Evolutionary conservation across 1,139 yeast species (phyloP), one percentile per base, ranked within the genome.

Genomic region (Spathaspora jeffriesii): DNA sequence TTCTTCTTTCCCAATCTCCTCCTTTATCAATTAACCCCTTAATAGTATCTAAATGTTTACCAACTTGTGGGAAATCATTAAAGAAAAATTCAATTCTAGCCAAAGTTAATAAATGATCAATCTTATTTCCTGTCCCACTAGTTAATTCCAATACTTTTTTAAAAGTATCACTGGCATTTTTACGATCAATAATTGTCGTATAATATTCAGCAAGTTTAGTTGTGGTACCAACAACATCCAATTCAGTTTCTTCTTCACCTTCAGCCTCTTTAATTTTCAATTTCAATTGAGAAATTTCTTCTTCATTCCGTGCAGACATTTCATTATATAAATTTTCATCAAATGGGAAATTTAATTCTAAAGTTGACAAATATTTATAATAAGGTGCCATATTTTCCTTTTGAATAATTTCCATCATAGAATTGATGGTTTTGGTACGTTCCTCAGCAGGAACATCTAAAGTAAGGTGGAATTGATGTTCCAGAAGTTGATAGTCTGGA

Each of bases 1-100:
- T 93, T 62, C 97, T 84, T 67, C 99, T 88, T 70, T 95, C 99
- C 99, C 99, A 93, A 65, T 93, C 99, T 50, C 99, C 99, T 45
- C 99, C 99, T 61, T 90, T 87, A 60, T 93, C 99, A 60, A 93
- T 90, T 62, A 89, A 73, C 40, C 72, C 64, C 61, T 87, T 83
- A 37, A 86, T 82, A 56, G 85, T 85, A 48, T 87, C 96, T 59
- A 95, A 78, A 62, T 86, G 85, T 59, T 84, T 83, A 50, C 84
- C 79, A 41, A 88, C 88, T 55, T 81, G 81, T 13, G 72, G 70
- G 61, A 83, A 85, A 69, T 93, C 97, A 61, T 84, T 84, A 65
- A 81, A 93, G 68, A 93, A 92, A 62, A 91, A 85, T 21, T 96
- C 97, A 50, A 95, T 71, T 62, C 99, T 82, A 15, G 92, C 79